Conservation (phyloP, 345 rosid species). For the Heritiera littoralis region DNA sequence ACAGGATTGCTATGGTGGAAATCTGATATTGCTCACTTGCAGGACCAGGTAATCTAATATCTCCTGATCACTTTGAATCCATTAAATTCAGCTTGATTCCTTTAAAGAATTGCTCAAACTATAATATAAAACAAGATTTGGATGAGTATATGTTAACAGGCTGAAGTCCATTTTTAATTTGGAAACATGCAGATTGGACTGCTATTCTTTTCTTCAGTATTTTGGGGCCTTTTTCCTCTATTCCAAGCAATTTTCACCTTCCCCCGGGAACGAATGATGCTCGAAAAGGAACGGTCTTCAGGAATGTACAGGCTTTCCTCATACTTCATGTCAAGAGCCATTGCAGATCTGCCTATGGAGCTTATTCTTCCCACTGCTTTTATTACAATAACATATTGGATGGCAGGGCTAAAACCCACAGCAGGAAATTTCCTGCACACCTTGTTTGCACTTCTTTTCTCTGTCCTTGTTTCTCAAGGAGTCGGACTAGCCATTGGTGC, state of each 20-base stretch:
- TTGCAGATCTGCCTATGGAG: conserved; percentile 76
- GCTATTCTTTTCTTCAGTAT: conserved; percentile 62
- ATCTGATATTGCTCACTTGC: conserved; percentile 41
- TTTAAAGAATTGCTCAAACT: neutral
- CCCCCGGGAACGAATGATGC: conserved; percentile 79
- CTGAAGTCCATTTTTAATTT: neutral
- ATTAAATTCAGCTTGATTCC: neutral
- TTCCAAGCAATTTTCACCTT: conserved; percentile 78
- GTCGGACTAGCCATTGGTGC: conserved; percentile 64
- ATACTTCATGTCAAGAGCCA: conserved; percentile 65
- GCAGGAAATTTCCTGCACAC: conserved; percentile 44
- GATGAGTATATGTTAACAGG: neutral
- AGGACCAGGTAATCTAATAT: conserved; percentile 59
- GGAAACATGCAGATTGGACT: conserved; percentile 60
- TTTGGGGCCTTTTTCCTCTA: conserved; percentile 78
- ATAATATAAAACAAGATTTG: too few species aligned
- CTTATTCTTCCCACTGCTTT: conserved; percentile 61
- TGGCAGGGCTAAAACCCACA: conserved; percentile 60
- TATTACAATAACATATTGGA: conserved; percentile 61
- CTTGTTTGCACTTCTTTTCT: conserved; percentile 38
- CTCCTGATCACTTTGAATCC: neutral
- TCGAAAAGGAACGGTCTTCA: conserved; percentile 76
- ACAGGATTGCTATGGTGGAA: conserved; percentile 57
- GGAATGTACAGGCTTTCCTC: conserved; percentile 84
- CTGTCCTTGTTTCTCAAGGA: conserved; percentile 49